A percentile compares a stretch with the other conserved stretches of the same genome.
Conservation (phyloP, 352 stramenopile genomes). For the Phytophthora vignae region DNA sequence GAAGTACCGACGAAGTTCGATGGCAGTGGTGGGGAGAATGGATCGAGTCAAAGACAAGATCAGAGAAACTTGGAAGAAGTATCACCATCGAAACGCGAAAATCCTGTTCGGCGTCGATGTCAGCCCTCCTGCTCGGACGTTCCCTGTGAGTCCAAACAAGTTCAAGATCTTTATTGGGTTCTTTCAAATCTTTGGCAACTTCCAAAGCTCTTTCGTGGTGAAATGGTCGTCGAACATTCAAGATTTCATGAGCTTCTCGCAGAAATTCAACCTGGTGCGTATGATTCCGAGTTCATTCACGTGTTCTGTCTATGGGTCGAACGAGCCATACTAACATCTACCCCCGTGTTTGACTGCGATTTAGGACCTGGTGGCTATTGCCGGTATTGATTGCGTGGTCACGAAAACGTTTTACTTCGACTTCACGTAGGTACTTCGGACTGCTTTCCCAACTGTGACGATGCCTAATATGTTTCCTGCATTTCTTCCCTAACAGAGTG, state of each 20-base stretch:
- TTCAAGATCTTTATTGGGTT: constrained; percentile 87
- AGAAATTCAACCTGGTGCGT: constrained; percentile 79
- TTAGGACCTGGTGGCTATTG: constrained; percentile 77
- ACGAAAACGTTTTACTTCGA: constrained; percentile 82
- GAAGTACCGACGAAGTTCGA: constrained; percentile 35
- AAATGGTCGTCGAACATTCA: constrained; percentile 72
- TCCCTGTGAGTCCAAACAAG: constrained; percentile 72
- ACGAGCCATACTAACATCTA: not conserved
- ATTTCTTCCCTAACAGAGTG: constrained; percentile 37
- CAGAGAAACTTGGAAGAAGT: constrained; percentile 20
- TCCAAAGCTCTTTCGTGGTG: constrained; percentile 69
- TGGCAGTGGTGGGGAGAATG: constrained; percentile 29
- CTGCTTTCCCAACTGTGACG: not conserved
- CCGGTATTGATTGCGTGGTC: constrained; percentile 77
- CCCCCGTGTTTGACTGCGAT: too few relatives aligned
- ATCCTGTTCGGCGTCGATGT: constrained; percentile 71
- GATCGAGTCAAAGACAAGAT: constrained; percentile 44
- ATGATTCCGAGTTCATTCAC: not conserved
- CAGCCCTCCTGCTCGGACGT: constrained; percentile 44
- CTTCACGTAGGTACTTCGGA: constrained; percentile 56
- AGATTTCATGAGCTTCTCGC: constrained; percentile 65
- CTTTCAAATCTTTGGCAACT: constrained; percentile 87
- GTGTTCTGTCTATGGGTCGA: not conserved
- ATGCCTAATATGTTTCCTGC: not conserved
- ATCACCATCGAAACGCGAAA: constrained; percentile 36